A percentile compares a stretch with the other conserved stretches of the same genome.
phyloP scores from a whole-genome alignment of 2,329 filamentous ascomycete species.

The Fusarium lateritium region DNA sequence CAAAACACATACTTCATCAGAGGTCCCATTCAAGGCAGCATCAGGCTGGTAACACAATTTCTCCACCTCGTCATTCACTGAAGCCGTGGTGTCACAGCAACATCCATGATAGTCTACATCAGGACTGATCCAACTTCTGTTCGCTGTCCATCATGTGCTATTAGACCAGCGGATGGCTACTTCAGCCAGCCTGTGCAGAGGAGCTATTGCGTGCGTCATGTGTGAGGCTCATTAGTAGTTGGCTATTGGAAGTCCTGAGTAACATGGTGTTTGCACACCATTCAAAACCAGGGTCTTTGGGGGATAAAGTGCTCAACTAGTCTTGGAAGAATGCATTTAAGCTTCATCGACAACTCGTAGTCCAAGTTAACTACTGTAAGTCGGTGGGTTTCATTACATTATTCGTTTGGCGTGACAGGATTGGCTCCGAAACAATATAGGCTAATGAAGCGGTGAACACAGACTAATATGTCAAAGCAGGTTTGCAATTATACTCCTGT shows the following conservation, averaged over 20 bases:
- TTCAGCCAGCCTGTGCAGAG: not conserved
- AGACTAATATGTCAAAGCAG: not conserved
- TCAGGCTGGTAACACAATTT: not conserved
- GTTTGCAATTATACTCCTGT: constrained; percentile 1
- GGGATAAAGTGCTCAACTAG: not conserved
- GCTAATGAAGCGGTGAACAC: constrained; percentile 23
- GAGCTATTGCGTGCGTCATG: not conserved
- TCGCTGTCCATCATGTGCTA: not conserved
- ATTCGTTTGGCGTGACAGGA: constrained; percentile 1
- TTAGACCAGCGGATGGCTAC: not conserved
- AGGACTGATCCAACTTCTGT: not conserved
- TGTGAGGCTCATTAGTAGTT: too few relatives aligned
- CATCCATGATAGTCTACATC: not conserved
- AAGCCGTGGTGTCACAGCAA: constrained; percentile 7
- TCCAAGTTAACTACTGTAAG: not conserved
- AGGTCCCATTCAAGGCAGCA: not conserved
- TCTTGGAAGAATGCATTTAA: not conserved
- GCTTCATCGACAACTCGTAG: not conserved
- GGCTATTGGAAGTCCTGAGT: not conserved
- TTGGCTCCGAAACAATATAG: constrained; percentile 1
- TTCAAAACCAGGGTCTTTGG: not conserved
- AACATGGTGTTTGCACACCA: not conserved
- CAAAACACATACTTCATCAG: not conserved
- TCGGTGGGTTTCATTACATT: not conserved
- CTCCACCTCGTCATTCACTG: not conserved